Base-by-base conservation (phyloP, 2,329 filamentous ascomycete species). In the Penicillium griseofulvum region DNA sequence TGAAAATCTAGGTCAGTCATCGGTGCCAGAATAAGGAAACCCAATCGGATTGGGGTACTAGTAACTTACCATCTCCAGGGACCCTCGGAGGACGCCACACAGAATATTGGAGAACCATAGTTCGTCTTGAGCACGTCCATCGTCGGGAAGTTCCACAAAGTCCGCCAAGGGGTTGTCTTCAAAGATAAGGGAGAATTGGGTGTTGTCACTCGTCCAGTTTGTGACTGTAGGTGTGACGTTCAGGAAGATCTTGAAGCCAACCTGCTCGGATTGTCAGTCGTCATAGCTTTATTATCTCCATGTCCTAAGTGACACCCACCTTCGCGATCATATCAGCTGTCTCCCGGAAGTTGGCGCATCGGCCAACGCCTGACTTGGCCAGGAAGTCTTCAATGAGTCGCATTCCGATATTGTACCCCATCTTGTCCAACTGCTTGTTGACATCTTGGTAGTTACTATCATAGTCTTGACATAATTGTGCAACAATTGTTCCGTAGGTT, bases 91-190 rank as follows among this genome's bases (percentile, higher is more conserved):
- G 41, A 99, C 90, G 41, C 94, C 94, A 66, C 94, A 97, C 41
- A 97, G 83, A 54, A 99, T 95, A 75, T 97, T 99, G 5, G 91
- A 97, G 74, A 95, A 99, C 94, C 94, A 99, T 37, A 99, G 80
- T 77, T 97, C 93, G 68, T 97, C 92, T 74, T 99, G 94, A 4
- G 94, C 91, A 61, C 91, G 84, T 49, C 92, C 94, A 74, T 99
- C 94, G 71, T 99, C 94, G 0, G 94, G 94, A 41, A 99, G 79
- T 75, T 99, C 94, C 46, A 99, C 94, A 76, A 97, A 99, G 76
- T 99, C 94, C 49, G 92, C 92, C 56, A 99, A 79, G 0, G 94
- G 94, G 69, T 97, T 99, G 74, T 99, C 94, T 63, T 99, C 94
- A 65, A 99, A 96, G 16, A 97, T 84, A 12, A 99, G 81, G 0